Base-by-base conservation (phyloP, 306 rosid genomes). In the Myrica gale region DNA sequence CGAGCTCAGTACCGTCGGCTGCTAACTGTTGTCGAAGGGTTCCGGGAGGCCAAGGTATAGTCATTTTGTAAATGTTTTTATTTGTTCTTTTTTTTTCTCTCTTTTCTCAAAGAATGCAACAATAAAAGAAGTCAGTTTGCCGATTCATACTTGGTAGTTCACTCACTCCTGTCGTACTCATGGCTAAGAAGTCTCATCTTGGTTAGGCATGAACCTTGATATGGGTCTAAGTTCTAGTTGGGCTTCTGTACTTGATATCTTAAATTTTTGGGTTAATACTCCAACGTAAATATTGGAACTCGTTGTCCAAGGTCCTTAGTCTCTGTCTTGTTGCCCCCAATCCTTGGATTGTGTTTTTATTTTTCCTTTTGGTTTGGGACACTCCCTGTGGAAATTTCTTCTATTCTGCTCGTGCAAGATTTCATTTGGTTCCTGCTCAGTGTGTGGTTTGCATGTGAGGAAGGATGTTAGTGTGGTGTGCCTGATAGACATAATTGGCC, bases 1-100 rank as follows among this genome's bases (percentile, higher is more conserved):
- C 85, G 98, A 16, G 98, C 91, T 76, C 98, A 93, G 68, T 93
- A 93, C 79, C 91, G 98, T 65, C 89, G 98, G 69, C 73, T 93
- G 69, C 91, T 90, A 78, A 93, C 88, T 52, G 96, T 89, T 68
- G 98, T 90, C 1, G 91, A 93, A 73, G 92, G 85, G 75, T 80
- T 88, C 79, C 95, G 85, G 37, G 93, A 89, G 79, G 86, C 88
- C 79, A 93, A 90, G 96, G 98, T 93, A 87, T 46, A 80, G 8
- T 83, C 46, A 80, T 9, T 20, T 62, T 46, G 53, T 62, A 13
- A 15, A 57, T 16, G n/a, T 13, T 9, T 3, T 55, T 17, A n/a
- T 6, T 19, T 17, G 54, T 7, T 1, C 54, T 3, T 56, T 62
- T 20, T 6, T 15, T 63, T 54, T 2, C 32, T 32, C 37, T 32